phyloP scores from a whole-genome alignment of 169 alveolate species.

The Haemoproteus tartakovskyi region DNA sequence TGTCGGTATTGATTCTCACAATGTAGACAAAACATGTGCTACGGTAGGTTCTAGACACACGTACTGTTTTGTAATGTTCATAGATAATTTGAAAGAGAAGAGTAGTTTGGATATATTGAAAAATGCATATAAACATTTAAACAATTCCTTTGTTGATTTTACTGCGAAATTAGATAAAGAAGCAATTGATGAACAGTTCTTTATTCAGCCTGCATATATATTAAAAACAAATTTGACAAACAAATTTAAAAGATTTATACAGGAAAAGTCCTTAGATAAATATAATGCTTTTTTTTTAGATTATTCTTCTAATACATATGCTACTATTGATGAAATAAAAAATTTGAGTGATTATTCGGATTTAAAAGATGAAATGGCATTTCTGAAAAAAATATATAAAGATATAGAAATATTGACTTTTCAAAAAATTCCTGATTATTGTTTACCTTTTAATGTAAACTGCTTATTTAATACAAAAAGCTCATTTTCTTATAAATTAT shows the following conservation, averaged over 20 bases:
- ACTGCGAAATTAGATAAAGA: slow-evolving; percentile 15
- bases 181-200: slow-evolving; percentile 11
- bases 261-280: slow-evolving; percentile 9
- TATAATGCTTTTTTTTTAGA: slow-evolving; percentile 42
- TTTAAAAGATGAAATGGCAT: slow-evolving; percentile 20
- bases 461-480: slow-evolving; percentile 29
- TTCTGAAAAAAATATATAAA: slow-evolving; percentile 40
- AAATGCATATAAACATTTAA: slow-evolving; percentile 29
- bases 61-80: slow-evolving; percentile 32
- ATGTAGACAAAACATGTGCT: slow-evolving; percentile 34
- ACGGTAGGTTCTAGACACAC: slow-evolving; percentile 45
- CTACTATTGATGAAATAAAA: slow-evolving; percentile 35
- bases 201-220: slow-evolving; percentile 45
- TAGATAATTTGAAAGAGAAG: slow-evolving; percentile 13
- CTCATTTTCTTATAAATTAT: slow-evolving; percentile 16
- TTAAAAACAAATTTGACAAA: slow-evolving; percentile 20
- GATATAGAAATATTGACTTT: slow-evolving; percentile 53
- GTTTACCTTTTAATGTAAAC: slow-evolving; percentile 27
- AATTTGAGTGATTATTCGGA: slow-evolving; percentile 51
- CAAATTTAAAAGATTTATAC: slow-evolving; percentile 19
- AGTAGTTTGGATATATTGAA: slow-evolving; percentile 3
- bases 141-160: slow-evolving; percentile 11
- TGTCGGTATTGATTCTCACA: slow-evolving; percentile 24
- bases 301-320: slow-evolving; percentile 37
- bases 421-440: slow-evolving; percentile 39